Percentiles rank a stretch among this genome's conserved stretches.
phyloP scores from a whole-genome alignment of 352 stramenopile genomes.

The Hyaloperonospora brassicae region DNA sequence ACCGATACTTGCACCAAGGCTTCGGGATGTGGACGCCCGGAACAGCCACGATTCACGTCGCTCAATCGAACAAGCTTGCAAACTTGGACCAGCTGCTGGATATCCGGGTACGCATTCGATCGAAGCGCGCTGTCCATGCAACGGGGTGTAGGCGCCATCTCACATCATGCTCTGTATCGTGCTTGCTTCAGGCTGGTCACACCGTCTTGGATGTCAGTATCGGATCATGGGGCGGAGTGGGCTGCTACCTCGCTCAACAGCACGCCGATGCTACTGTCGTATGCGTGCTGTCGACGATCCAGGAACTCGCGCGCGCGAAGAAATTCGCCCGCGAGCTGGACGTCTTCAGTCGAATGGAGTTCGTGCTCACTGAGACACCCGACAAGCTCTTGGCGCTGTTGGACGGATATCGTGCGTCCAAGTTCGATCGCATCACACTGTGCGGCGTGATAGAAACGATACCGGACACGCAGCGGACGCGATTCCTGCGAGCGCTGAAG shows the following conservation, averaged over 20 bases:
- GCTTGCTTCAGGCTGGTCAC: constrained; percentile 34
- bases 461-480: constrained; percentile 29
- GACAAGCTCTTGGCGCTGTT: constrained; percentile 54
- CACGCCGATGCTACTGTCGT: constrained; percentile 41
- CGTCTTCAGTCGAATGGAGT: constrained; percentile 57
- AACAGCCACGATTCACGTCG: constrained; percentile 43
- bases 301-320: constrained; percentile 50
- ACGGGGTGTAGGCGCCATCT: background rate
- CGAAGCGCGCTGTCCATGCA: background rate
- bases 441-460: constrained; percentile 54
- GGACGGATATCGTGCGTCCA: constrained; percentile 41
- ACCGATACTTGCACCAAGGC: constrained; percentile 64
- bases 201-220: constrained; percentile 77
- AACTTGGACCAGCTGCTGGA: constrained; percentile 52
- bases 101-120: constrained; percentile 34
- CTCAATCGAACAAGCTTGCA: constrained; percentile 62
- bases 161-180: background rate
- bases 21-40: constrained; percentile 65
- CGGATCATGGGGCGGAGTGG: constrained; percentile 74
- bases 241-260: constrained; percentile 59
- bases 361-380: constrained; percentile 55
- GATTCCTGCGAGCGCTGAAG: constrained; percentile 58
- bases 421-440: constrained; percentile 63
- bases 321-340: constrained; percentile 54
- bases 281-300: constrained; percentile 45